Percentiles rank a stretch among this genome's conserved stretches.
Evolutionary conservation across 2,329 filamentous ascomycete species (phyloP).

Genomic region (Fusarium sp.): DNA sequence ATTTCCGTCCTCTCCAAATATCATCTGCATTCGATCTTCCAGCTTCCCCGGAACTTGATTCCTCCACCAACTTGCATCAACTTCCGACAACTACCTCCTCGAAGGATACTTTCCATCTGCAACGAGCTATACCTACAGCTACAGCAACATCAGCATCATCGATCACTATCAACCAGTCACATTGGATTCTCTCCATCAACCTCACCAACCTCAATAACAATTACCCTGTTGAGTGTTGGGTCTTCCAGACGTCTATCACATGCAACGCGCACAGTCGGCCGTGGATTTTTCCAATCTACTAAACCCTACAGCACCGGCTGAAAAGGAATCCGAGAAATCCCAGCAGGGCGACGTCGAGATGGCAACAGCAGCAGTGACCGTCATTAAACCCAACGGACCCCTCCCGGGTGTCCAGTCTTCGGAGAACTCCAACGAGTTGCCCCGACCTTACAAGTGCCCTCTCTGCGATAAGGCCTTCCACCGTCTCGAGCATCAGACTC

Average conservation of each 20-base stretch:
- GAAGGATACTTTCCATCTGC: constrained; percentile 15
- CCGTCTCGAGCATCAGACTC: constrained; percentile 91
- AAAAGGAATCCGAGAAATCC: constrained; percentile 43
- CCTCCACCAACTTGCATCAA: constrained; percentile 35
- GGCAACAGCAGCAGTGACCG: constrained; percentile 63
- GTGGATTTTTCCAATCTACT: constrained; percentile 82
- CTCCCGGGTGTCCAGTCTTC: constrained; percentile 71
- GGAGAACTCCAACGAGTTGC: constrained; percentile 76
- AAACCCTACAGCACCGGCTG: constrained; percentile 63
- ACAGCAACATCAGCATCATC: constrained; percentile 3
- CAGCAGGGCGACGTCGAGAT: constrained; percentile 59
- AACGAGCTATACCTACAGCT: constrained; percentile 10
- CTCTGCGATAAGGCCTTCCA: constrained; percentile 99
- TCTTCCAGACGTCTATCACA: constrained; percentile 64
- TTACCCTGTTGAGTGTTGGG: constrained; percentile 29
- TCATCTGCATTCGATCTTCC: constrained; percentile 41
- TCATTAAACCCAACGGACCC: constrained; percentile 72
- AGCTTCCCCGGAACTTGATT: constrained; percentile 45
- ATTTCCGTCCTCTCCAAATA: constrained; percentile 44
- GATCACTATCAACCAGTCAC: constrained; percentile 24
- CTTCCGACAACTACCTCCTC: constrained; percentile 9
- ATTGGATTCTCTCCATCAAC: constrained; percentile 17
- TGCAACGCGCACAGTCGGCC: constrained; percentile 79
- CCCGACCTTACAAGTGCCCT: constrained; percentile 97
- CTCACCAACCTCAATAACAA: constrained; percentile 25